phyloP scores from a whole-genome alignment of 2,329 filamentous ascomycete species.

The Venturia effusa region DNA sequence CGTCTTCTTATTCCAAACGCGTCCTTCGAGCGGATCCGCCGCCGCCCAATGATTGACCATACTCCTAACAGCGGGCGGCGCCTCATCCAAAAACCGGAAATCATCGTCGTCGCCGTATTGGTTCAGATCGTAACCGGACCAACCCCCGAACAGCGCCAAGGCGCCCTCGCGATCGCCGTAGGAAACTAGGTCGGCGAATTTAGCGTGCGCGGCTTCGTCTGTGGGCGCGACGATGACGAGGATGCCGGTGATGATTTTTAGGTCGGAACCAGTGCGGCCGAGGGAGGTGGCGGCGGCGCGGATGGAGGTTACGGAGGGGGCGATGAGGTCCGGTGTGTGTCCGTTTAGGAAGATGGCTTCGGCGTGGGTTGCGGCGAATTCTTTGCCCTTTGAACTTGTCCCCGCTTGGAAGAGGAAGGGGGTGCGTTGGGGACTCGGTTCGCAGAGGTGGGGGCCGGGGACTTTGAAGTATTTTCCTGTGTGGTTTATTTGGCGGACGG shows the following conservation, averaged over 20 bases:
- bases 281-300: conserved; percentile 37
- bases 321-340: conserved; percentile 39
- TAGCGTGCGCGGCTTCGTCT: conserved; percentile 38
- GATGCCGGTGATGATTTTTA: conserved; percentile 40
- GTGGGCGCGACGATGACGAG: conserved; percentile 25
- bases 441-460: conserved; percentile 33
- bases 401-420: conserved; percentile 42
- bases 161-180: conserved; percentile 46
- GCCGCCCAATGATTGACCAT: conserved; percentile 20
- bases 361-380: conserved; percentile 47
- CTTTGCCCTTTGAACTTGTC: conserved; percentile 45
- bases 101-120: conserved; percentile 49
- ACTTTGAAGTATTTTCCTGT: conserved; percentile 44
- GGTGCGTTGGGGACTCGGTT: conserved; percentile 30
- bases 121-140: conserved; percentile 50
- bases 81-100: conserved; percentile 29
- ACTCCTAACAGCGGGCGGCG: conserved; percentile 20
- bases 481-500: conserved; percentile 51
- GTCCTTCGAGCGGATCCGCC: conserved; percentile 15
- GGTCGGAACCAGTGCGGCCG: conserved; percentile 44
- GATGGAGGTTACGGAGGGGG: conserved; percentile 42
- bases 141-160: conserved; percentile 45
- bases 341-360: conserved; percentile 51
- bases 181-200: conserved; percentile 39
- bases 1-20: conserved; percentile 17